These are phyloP conservation scores for Clohesyomyces aquaticus DNA, from an alignment of 495 filamentous ascomycete species.

Conservation along the genomic window DNA sequence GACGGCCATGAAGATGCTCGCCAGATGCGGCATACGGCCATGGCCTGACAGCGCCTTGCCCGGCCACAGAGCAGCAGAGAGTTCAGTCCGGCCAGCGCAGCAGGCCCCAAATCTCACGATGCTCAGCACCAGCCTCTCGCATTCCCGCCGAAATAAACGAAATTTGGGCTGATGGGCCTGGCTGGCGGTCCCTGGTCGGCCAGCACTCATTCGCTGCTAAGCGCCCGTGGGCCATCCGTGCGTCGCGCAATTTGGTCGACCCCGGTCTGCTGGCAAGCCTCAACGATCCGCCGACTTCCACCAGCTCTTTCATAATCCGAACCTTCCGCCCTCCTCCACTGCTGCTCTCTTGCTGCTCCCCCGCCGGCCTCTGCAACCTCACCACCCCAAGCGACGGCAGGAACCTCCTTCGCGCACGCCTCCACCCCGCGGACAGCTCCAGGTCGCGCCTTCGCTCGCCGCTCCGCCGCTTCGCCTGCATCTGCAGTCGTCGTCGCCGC, in stretches of 20 bases:
- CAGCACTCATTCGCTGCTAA: neutral
- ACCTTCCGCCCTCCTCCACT: conserved; percentile 4
- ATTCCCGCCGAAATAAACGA: conserved; percentile 1
- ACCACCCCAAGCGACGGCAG: neutral
- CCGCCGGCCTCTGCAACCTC: neutral
- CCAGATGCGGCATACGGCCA: too few species aligned
- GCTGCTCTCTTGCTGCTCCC: conserved; percentile 8
- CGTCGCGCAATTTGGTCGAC: conserved; percentile 18
- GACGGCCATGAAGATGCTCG: too few species aligned
- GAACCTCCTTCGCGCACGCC: neutral
- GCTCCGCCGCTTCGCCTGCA: neutral
- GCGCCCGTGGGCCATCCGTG: conserved; percentile 8
- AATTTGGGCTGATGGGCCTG: conserved; percentile 10
- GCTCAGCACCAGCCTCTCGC: neutral
- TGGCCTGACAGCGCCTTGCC: neutral
- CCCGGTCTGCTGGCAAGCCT: conserved; percentile 16
- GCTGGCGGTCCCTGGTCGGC: neutral
- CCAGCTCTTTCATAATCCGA: conserved; percentile 30
- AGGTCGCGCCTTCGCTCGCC: neutral
- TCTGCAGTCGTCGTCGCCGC: neutral
- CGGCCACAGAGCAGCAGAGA: too few species aligned
- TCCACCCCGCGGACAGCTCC: neutral
- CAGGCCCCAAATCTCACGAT: neutral
- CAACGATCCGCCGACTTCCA: conserved; percentile 23
- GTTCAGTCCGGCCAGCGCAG: too few species aligned